A percentile compares a stretch with the other conserved stretches of the same genome.
Conservation (phyloP, 1,284 basidiomycete genomes). For the Rhodotorula mucilaginosa region DNA sequence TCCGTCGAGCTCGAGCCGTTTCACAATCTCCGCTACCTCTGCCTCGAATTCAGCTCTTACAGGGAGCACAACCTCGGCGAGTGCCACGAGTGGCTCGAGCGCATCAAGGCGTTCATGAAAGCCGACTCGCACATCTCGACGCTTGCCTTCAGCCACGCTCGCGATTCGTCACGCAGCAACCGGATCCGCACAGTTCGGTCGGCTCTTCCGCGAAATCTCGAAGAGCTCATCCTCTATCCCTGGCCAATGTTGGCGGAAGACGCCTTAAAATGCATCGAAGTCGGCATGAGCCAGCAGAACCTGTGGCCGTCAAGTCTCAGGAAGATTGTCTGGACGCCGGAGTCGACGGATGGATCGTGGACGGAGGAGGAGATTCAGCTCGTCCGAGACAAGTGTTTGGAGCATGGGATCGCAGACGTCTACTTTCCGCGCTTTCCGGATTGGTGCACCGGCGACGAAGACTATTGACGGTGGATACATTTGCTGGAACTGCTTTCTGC, state of each 20-base stretch:
- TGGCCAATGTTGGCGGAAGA: background rate
- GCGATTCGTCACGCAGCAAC: background rate
- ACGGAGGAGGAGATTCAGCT: background rate
- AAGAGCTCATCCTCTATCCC: background rate
- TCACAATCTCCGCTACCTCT: background rate
- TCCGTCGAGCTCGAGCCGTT: background rate
- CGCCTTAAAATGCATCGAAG: background rate
- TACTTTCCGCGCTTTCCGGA: background rate
- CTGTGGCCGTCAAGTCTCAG: background rate
- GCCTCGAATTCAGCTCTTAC: conserved; percentile 1
- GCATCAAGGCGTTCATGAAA: background rate
- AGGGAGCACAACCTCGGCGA: no score
- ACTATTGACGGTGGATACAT: background rate
- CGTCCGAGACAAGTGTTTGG: background rate
- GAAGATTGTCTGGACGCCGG: background rate
- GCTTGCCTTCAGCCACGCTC: background rate
- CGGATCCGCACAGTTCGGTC: no score
- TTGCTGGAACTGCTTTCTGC: background rate
- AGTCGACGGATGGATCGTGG: no score
- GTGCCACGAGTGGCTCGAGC: background rate
- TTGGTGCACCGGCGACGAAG: background rate
- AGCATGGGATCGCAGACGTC: background rate
- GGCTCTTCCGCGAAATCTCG: background rate
- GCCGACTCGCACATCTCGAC: background rate
- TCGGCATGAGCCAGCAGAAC: background rate